Percentiles rank a stretch among this genome's conserved stretches.
phyloP scores from a whole-genome alignment of 441 rosid genomes.

The Erodium chrysanthum region DNA sequence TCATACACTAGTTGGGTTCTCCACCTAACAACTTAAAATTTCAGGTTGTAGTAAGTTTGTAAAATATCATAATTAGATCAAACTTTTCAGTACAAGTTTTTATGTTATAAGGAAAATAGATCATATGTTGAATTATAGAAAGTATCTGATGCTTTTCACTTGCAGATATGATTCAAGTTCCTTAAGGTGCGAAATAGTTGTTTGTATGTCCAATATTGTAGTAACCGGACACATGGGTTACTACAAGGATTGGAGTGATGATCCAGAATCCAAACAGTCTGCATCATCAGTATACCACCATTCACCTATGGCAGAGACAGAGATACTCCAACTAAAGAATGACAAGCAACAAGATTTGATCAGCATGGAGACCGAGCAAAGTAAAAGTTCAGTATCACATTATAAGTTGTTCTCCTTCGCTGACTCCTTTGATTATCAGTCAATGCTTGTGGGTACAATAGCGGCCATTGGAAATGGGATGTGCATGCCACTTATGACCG shows the following conservation, averaged over 20 bases:
- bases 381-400: constrained; percentile 37
- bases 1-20: not conserved
- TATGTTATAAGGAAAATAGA: not conserved
- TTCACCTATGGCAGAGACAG: not conserved
- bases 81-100: not conserved
- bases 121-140: not conserved
- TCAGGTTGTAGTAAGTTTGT: not conserved
- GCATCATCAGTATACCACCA: constrained; percentile 1
- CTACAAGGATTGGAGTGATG: constrained; percentile 6
- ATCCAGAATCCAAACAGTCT: not conserved
- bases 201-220: not conserved
- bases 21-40: not conserved
- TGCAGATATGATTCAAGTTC: constrained; percentile 4
- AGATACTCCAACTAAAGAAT: not conserved
- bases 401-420: constrained; percentile 59
- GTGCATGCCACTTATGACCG: constrained; percentile 41
- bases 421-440: constrained; percentile 30
- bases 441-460: constrained; percentile 52
- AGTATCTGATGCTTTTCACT: constrained; percentile 1
- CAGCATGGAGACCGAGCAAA: constrained; percentile 28
- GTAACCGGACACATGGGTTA: constrained; percentile 1
- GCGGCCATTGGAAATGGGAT: constrained; percentile 51
- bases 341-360: not conserved
- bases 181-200: not conserved
- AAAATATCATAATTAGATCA: not conserved